phyloP scores from a whole-genome alignment of 2,329 filamentous ascomycete genomes.

The Anisogramma anomala region DNA sequence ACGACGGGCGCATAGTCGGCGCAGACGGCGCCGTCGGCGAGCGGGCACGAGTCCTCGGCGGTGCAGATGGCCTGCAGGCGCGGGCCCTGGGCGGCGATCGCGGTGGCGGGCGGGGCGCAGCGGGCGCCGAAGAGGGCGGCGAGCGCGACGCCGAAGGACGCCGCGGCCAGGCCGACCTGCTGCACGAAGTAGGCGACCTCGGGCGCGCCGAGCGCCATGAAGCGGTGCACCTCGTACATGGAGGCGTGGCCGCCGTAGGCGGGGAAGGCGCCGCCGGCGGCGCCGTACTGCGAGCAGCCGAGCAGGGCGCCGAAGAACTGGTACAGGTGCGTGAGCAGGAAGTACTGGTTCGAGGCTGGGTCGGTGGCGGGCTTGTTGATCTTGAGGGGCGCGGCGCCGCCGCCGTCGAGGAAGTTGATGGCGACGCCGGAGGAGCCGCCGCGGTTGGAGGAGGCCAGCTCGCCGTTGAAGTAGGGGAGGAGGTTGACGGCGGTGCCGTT shows the following conservation, averaged over 20 bases:
- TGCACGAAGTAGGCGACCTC: conserved; percentile 48
- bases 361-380: conserved; percentile 43
- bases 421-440: conserved; percentile 33
- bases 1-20: conserved; percentile 27
- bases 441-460: conserved; percentile 40
- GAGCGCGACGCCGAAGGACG: conserved; percentile 48
- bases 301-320: conserved; percentile 48
- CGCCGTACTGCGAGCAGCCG: conserved; percentile 40
- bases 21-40: conserved; percentile 35
- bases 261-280: conserved; percentile 35
- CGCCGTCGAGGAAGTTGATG: conserved; percentile 51
- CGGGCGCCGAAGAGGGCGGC: conserved; percentile 38
- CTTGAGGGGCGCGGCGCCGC: conserved; percentile 42
- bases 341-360: conserved; percentile 41
- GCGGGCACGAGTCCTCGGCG: conserved; percentile 35
- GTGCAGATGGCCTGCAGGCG: conserved; percentile 47
- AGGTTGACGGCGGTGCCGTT: conserved; percentile 43
- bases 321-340: conserved; percentile 50
- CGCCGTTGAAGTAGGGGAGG: conserved; percentile 48
- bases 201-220: conserved; percentile 42
- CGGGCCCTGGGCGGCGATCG: conserved; percentile 32
- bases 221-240: conserved; percentile 45
- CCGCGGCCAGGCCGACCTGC: conserved; percentile 44
- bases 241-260: conserved; percentile 34
- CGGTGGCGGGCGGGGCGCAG: conserved; percentile 35